Conservation (phyloP, 768 basidiomycete species). For the Termitomyces sp. region DNA sequence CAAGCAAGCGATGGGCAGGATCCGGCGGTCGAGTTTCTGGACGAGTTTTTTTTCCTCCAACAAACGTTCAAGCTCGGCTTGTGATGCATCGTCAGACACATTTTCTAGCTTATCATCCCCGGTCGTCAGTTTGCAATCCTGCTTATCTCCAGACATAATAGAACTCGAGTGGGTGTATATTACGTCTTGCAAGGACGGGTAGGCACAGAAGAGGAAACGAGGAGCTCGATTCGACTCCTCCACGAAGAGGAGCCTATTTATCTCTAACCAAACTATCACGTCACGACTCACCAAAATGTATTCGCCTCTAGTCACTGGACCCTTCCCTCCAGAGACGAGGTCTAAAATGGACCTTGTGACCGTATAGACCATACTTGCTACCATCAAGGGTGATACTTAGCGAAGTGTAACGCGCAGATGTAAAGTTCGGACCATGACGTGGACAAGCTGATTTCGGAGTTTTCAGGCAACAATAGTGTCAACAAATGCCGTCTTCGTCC, state of each 20-base stretch:
- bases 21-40: conserved; percentile 59
- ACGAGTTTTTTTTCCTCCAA: conserved; percentile 34
- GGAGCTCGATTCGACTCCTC: not conserved
- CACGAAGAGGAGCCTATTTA: conserved; percentile 4
- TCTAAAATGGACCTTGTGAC: conserved; percentile 17
- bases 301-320: conserved; percentile 10
- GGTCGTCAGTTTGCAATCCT: conserved; percentile 7
- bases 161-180: not conserved
- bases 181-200: not conserved
- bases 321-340: conserved; percentile 14
- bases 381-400: conserved; percentile 1
- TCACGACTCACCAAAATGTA: conserved; percentile 24
- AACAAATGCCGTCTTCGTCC: not conserved
- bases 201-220: conserved; percentile 3
- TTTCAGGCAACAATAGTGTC: not conserved
- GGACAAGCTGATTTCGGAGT: not conserved
- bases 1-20: conserved; percentile 67
- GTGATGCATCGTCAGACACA: conserved; percentile 11
- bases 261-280: conserved; percentile 8
- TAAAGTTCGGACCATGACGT: not conserved
- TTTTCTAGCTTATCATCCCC: conserved; percentile 26
- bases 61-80: conserved; percentile 6
- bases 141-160: conserved; percentile 7
- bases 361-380: conserved; percentile 6
- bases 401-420: not conserved